A percentile compares a stretch with the other conserved stretches of the same genome.
These are phyloP conservation scores for Rugiboletus extremiorientalis DNA, from an alignment of 1,284 basidiomycete genomes.

Conservation along the genomic window DNA sequence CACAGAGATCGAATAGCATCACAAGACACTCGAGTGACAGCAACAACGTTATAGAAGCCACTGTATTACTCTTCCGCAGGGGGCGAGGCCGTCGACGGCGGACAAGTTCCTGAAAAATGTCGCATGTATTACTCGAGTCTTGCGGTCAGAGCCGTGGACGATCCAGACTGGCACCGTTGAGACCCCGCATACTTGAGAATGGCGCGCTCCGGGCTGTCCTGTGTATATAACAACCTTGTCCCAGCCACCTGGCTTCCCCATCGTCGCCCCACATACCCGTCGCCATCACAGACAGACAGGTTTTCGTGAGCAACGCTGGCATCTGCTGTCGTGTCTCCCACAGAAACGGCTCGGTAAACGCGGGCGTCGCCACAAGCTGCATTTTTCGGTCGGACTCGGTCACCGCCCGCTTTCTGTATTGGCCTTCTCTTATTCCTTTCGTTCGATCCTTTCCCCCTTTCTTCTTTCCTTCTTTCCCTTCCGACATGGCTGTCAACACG, in stretches of 20 bases:
- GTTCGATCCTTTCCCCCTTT: neutral
- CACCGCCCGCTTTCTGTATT: constrained; percentile 8
- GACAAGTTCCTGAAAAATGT: constrained; percentile 16
- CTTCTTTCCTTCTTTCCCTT: neutral
- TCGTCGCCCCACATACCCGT: neutral
- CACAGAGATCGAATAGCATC: constrained; percentile 17
- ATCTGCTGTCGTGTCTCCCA: constrained; percentile 7
- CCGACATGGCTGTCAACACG: constrained; percentile 52
- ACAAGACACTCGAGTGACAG: constrained; percentile 26
- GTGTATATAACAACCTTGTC: constrained; percentile 20
- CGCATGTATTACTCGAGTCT: constrained; percentile 17
- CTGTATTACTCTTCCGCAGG: constrained; percentile 26
- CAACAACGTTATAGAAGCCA: constrained; percentile 29
- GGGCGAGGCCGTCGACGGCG: constrained; percentile 14
- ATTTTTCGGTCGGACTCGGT: constrained; percentile 18
- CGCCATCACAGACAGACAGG: neutral
- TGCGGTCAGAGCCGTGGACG: constrained; percentile 15
- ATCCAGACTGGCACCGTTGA: constrained; percentile 22
- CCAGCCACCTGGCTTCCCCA: neutral
- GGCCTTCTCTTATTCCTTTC: constrained; percentile 7
- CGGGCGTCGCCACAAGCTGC: constrained; percentile 21
- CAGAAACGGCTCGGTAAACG: constrained; percentile 27
- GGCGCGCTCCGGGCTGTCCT: neutral
- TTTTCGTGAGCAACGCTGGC: constrained; percentile 13
- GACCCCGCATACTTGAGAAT: constrained; percentile 31